Evolutionary conservation across 1,284 basidiomycete genomes (phyloP).

Genomic region (Apiotrichum domesticum): DNA sequence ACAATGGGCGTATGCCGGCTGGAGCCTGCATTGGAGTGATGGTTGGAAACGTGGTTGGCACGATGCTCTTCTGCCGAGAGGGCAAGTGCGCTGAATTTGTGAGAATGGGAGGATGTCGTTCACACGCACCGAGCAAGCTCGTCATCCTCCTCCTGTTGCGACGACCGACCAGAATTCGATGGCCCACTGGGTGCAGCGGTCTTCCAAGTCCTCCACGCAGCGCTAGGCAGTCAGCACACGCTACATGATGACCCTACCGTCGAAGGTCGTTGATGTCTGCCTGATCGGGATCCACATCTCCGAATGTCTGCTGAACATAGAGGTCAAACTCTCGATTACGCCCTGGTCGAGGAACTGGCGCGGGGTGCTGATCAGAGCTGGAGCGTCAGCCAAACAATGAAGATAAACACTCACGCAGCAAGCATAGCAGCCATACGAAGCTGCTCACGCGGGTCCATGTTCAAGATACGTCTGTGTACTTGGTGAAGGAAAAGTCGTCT

Average conservation of each 20-base stretch:
- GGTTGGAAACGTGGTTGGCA: neutral
- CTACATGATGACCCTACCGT: constrained; percentile 16
- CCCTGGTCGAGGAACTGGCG: constrained; percentile 20
- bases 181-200: constrained; percentile 18
- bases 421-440: no score
- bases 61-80: constrained; percentile 24
- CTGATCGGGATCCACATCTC: constrained; percentile 17
- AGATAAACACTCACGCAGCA: no score
- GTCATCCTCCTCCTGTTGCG: constrained; percentile 23
- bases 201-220: constrained; percentile 39
- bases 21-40: neutral
- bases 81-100: constrained; percentile 20
- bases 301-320: constrained; percentile 20
- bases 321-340: constrained; percentile 32
- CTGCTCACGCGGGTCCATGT: no score
- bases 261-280: constrained; percentile 26
- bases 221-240: constrained; percentile 17
- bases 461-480: no score
- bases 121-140: constrained; percentile 30
- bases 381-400: no score
- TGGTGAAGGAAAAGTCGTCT: no score
- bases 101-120: neutral
- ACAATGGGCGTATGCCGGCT: constrained; percentile 1
- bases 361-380: no score
- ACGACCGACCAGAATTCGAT: neutral